Base-by-base conservation (phyloP, 306 rosid genomes). In the Urtica urens region DNA sequence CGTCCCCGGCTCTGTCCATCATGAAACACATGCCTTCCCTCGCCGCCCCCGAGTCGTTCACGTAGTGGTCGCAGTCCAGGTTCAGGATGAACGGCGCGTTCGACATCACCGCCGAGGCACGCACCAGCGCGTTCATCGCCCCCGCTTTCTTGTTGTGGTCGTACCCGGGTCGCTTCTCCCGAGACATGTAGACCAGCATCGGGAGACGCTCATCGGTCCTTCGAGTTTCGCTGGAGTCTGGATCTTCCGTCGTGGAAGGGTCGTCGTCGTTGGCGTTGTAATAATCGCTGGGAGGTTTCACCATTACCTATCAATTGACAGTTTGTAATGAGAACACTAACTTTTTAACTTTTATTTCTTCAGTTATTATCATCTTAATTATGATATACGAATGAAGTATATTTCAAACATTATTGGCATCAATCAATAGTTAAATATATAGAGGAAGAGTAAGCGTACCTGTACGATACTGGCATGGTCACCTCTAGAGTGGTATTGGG, bases 131-230 rank as follows among this genome's bases (percentile, higher is more conserved):
- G 55, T 83, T 83, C 94, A 83, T 83, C 5, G 94, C 94, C 35
- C 94, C 94, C 0, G 88, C 94, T 60, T 83, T 83, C 67, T 83
- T 83, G 80, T 83, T 83, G 75, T 83, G 94, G 64, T 83, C 94
- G 55, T 79, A 79, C 40, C 94, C 88, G 9, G 93, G 81, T 56
- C 93, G 68, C 53, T 82, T 82, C 58, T 82, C 93, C 10, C 93
- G 93, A 42, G 93, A 76, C 63, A 78, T 75, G 24, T 82, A 78
- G 50, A 82, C 93, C 14, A 82, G 87, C 88, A 79, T 60, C 22
- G 94, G 94, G 57, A 83, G 85, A 22, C 94, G 94, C 50, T 79
- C 79, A 55, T 83, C 94, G 51, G 77, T 76, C 65, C 76, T 84
- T 23, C 66, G 46, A 15, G 79, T 66, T 61, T 76, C 71, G 51